Conservation (phyloP, 495 filamentous ascomycete species). For the Xylaria curta region DNA sequence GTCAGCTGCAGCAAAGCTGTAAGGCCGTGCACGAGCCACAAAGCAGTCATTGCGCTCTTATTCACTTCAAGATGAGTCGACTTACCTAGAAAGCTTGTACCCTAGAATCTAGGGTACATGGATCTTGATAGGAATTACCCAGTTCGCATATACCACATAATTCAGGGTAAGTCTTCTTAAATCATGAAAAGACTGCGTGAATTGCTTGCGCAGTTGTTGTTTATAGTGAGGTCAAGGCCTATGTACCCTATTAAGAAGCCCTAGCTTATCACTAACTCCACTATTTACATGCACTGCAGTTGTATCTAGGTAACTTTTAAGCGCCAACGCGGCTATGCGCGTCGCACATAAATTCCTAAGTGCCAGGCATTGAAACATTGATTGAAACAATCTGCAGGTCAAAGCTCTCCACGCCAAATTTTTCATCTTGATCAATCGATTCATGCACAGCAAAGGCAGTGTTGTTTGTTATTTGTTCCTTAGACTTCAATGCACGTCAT, state of each 20-base stretch:
- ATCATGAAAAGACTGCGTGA: too few relatives aligned
- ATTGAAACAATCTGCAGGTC: neutral
- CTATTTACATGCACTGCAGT: neutral
- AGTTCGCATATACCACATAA: neutral
- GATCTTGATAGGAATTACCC: neutral
- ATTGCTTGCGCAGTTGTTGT: too few relatives aligned
- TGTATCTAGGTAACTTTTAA: neutral
- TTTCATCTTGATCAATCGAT: neutral
- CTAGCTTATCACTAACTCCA: neutral
- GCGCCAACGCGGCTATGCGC: constrained; percentile 5
- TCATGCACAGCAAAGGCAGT: neutral
- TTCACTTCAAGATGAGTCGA: too few relatives aligned
- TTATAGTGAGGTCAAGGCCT: neutral
- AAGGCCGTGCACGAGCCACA: neutral
- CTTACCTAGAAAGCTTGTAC: neutral
- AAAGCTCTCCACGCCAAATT: neutral
- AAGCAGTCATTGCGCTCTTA: neutral
- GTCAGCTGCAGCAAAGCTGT: neutral
- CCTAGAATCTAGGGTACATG: neutral
- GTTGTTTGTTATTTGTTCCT: neutral
- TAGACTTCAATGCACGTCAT: neutral
- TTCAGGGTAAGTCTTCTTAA: neutral
- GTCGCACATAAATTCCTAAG: neutral
- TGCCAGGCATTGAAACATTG: constrained; percentile 2
- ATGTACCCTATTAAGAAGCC: too few relatives aligned